Evolutionary conservation across 768 basidiomycete genomes (phyloP).

Genomic region (Tremella yokohamensis): DNA sequence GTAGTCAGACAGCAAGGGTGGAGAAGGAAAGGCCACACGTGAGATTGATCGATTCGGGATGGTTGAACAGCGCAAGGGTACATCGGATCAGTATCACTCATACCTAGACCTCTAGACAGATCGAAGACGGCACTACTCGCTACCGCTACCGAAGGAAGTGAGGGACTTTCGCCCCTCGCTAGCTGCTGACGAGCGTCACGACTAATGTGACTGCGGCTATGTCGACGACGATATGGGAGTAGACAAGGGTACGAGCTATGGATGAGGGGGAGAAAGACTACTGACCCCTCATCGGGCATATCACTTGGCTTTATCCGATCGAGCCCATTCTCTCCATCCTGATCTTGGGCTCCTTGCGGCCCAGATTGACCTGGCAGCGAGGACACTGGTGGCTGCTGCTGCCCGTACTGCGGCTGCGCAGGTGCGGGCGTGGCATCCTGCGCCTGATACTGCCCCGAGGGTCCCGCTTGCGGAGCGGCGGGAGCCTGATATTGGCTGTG

Average conservation of each 20-base stretch:
- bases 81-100: slow-evolving; percentile 60
- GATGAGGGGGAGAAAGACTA: slow-evolving; percentile 51
- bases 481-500: slow-evolving; percentile 52
- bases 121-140: slow-evolving; percentile 15
- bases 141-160: background rate
- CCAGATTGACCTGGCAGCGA: slow-evolving; percentile 9
- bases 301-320: slow-evolving; percentile 58
- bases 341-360: background rate
- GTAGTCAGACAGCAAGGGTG: slow-evolving; percentile 3
- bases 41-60: background rate
- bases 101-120: slow-evolving; percentile 66
- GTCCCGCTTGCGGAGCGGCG: background rate
- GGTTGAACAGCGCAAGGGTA: slow-evolving; percentile 42
- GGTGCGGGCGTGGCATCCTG: background rate
- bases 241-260: slow-evolving; percentile 12
- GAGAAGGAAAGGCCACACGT: background rate
- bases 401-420: slow-evolving; percentile 10
- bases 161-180: background rate
- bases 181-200: background rate
- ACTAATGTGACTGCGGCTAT: slow-evolving; percentile 5
- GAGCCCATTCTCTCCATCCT: slow-evolving; percentile 3
- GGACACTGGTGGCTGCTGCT: background rate
- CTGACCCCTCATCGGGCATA: slow-evolving; percentile 99
- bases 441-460: slow-evolving; percentile 3
- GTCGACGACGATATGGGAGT: slow-evolving; percentile 4